phyloP scores from a whole-genome alignment of 2,329 filamentous ascomycete species.

The Cytospora leucostoma region DNA sequence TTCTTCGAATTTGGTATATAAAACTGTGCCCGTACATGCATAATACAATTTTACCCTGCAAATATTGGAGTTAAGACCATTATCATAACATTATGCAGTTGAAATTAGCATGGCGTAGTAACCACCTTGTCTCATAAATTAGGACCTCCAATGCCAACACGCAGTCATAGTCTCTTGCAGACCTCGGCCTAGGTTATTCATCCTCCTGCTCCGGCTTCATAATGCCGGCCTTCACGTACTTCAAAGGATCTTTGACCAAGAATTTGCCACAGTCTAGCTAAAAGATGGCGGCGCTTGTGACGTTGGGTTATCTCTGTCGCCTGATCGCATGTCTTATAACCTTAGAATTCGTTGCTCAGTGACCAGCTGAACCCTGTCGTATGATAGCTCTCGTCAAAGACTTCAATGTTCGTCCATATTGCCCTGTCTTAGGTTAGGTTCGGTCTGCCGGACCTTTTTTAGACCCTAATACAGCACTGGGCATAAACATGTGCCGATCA shows the following conservation, averaged over 20 bases:
- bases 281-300: constrained; percentile 7
- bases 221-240: constrained; percentile 5
- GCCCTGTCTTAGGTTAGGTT: constrained; percentile 2
- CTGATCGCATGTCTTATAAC: constrained; percentile 2
- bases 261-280: background rate
- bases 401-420: constrained; percentile 7
- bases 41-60: too few relatives aligned
- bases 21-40: too few relatives aligned
- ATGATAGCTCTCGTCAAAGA: constrained; percentile 9
- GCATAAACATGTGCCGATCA: constrained; percentile 10
- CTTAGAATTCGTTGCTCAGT: constrained; percentile 4
- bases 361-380: constrained; percentile 9
- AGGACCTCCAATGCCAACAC: constrained; percentile 12
- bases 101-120: constrained; percentile 12
- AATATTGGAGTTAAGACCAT: too few relatives aligned
- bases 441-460: constrained; percentile 4
- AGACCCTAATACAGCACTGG: constrained; percentile 2
- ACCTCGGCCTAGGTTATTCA: constrained; percentile 1
- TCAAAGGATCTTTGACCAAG: constrained; percentile 2
- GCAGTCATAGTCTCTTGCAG: background rate
- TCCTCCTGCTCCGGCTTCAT: background rate
- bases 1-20: too few relatives aligned
- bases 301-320: background rate
- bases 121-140: constrained; percentile 2
- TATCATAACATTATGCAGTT: too few relatives aligned